Evolutionary conservation across 768 basidiomycete species (phyloP), one percentile per base, ranked within the genome.

Genomic region (Trametes gibbosa): DNA sequence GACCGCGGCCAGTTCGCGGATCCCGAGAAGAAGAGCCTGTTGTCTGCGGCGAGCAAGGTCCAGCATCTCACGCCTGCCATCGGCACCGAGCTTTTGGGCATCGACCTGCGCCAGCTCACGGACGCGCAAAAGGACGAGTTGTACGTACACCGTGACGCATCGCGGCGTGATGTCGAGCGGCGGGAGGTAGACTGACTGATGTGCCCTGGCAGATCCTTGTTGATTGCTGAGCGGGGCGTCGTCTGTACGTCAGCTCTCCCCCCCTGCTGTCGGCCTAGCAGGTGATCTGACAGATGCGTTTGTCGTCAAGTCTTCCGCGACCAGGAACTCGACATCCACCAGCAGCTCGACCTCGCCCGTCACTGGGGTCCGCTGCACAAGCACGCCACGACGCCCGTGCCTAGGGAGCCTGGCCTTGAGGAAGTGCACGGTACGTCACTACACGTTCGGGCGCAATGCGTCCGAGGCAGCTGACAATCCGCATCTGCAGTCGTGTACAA

Each of bases 351-450:
- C n/a, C 75, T 92, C 58, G 87, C 80, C 7, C 82, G 83, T 16
- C 75, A 92, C 66, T 90, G 80, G 54, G 90, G 90, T 5, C 87
- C 82, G 47, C 79, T 91, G 46, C 90, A 94, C 72, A 89, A 86
- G 69, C 90, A 95, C 67, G 87, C 91, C 3, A 91, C 89, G 2
- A 91, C 89, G 10, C 87, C 87, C 0, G 78, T 92, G 48, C 88
- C 92, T 1, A 75, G 74, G 58, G 81, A 83, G 66, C 83, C 79
- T 17, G 90, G 90, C 16, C 77, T 90, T 3, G 85, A 90, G 66
- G 86, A 89, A 74, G 87, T 89, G 5, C 89, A 91, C 64, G 78
- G 89, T 85, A 60, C 46, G 79, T 70, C 27, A 14, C 27, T 48
- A 29, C 12, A 14, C 7, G 9, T 27, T 13, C 10, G 21, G 5